A percentile compares a stretch with the other conserved stretches of the same genome.
Evolutionary conservation across 2,329 filamentous ascomycete species (phyloP).

Genomic region (Aspergillus flavus): DNA sequence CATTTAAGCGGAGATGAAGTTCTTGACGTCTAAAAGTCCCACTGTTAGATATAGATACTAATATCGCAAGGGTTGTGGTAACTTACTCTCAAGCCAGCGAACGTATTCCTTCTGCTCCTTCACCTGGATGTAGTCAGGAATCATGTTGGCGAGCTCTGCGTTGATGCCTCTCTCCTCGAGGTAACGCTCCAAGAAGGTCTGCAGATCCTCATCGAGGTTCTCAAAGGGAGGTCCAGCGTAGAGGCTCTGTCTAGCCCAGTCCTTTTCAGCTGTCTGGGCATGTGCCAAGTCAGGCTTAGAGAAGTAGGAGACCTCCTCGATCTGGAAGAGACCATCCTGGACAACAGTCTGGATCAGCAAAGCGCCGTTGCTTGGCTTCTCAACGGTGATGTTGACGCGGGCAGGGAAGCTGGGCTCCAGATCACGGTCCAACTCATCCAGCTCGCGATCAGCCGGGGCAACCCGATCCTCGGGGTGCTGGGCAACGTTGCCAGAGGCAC

Average conservation of each 20-base stretch:
- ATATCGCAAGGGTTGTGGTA: slow-evolving; percentile 3
- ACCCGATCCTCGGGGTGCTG: slow-evolving; percentile 56
- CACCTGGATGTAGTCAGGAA: slow-evolving; percentile 93
- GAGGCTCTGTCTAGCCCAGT: slow-evolving; percentile 73
- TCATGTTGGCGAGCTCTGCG: slow-evolving; percentile 81
- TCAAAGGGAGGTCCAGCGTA: slow-evolving; percentile 92
- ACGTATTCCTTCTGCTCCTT: slow-evolving; percentile 99
- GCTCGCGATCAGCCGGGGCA: slow-evolving; percentile 59
- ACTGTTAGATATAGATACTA: slow-evolving; percentile 11
- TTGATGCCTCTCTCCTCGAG: slow-evolving; percentile 93
- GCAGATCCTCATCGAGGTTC: slow-evolving; percentile 94
- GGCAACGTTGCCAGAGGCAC: slow-evolving; percentile 54
- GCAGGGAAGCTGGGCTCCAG: slow-evolving; percentile 69
- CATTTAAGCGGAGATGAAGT: slow-evolving; percentile 72
- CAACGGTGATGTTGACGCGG: slow-evolving; percentile 81
- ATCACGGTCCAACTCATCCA: slow-evolving; percentile 58
- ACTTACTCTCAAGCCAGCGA: slow-evolving; percentile 75
- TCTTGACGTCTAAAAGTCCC: slow-evolving; percentile 68
- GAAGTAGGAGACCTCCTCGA: slow-evolving; percentile 92
- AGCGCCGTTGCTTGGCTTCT: slow-evolving; percentile 83
- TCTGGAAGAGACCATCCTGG: slow-evolving; percentile 80
- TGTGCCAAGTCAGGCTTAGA: slow-evolving; percentile 75
- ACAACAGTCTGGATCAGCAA: slow-evolving; percentile 84
- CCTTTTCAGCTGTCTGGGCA: slow-evolving; percentile 72
- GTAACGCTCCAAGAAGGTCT: slow-evolving; percentile 88